Evolutionary conservation across 2,329 filamentous ascomycete genomes (phyloP), one percentile per base, ranked within the genome.

Genomic region (Exophiala sideris): DNA sequence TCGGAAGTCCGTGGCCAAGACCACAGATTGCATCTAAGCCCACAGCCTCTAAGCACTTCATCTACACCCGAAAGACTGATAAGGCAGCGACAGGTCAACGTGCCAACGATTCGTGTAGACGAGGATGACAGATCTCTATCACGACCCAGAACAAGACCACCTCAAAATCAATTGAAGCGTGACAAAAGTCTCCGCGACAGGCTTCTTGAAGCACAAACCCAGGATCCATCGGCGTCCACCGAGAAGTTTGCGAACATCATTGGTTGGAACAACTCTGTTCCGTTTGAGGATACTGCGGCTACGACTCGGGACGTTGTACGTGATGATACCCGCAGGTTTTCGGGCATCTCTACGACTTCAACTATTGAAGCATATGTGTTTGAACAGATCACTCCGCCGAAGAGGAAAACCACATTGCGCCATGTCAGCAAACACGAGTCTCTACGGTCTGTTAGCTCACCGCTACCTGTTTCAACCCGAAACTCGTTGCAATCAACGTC

Each of bases 361-460:
- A 80, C 79, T 0, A 71, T 83, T 12, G 79, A 81, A 67, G 80
- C 78, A 10, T 72, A 80, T 63, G 79, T 83, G 29, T 73, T 82
- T 41, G 72, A 79, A 20, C 53, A 53, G 12, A 49, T 45, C 14
- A 73, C 73, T 12, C 75, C 77, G 3, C 76, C 73, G 36, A 73
- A 71, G 56, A 68, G 72, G 35, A 71, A 67, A 48, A 70, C 69
- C 38, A 76, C 72, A 1, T 66, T 83, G 47, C 76, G 81, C 47
- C 80, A 83, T 63, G 76, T 75, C 5, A 76, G 75, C 42, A 82
- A 78, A 66, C 78, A 78, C 55, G 66, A 73, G 52, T 79, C 79
- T 2, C 68, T 81, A 34, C 74, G 76, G 16, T 75, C 73, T 47
- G 74, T 72, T 44, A 73, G 73, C 56, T 76, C 73, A 9, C 73